Base-by-base conservation (phyloP, 164 flowering plant genomes). In the Stephania japonica region DNA sequence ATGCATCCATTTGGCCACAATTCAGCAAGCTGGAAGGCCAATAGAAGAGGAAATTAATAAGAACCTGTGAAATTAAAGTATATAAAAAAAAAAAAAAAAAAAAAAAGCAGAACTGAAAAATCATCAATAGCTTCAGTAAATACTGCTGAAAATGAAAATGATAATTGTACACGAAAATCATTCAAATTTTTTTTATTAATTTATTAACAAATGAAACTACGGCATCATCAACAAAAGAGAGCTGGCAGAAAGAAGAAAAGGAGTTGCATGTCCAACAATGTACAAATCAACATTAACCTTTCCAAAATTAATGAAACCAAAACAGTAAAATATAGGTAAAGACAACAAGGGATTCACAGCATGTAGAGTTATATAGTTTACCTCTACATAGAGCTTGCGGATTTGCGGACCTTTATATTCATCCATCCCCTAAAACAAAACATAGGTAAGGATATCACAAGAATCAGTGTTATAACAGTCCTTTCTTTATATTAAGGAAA, bases 341-440 rank as follows among this genome's bases (percentile, higher is more conserved):
- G 12, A 47, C 53, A 47, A 7, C 16, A 12, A 12, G 12, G 53
- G 53, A 9, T 47, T 47, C 12, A 47, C 16, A 47, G 16, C 1
- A 47, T 47, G 13, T n/a, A n/a, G 10, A 47, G 32, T 18, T 2
- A 44, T 26, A 42, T 10, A 18, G 78, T 68, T 32, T 76, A 96
- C 99, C 98, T 96, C 97, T 70, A 84, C 89, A 81, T 93, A 96
- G 21, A 96, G 79, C 88, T 89, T 92, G 72, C 94, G 85, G 65
- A 87, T 83, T 76, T 89, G 98, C 26, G 97, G 97, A 62, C 90
- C 94, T 43, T 87, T 83, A 78, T 92, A 92, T 77, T 91, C 99
- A 72, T 93, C 99, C 81, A 96, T 83, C 73, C 95, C 97, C 99
- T 96, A 77, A 6, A 78, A 73, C 53, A 26, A 24, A 71, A 47